Conservation (phyloP, 2,329 filamentous ascomycete species). For the Pseudocercospora ulei region DNA sequence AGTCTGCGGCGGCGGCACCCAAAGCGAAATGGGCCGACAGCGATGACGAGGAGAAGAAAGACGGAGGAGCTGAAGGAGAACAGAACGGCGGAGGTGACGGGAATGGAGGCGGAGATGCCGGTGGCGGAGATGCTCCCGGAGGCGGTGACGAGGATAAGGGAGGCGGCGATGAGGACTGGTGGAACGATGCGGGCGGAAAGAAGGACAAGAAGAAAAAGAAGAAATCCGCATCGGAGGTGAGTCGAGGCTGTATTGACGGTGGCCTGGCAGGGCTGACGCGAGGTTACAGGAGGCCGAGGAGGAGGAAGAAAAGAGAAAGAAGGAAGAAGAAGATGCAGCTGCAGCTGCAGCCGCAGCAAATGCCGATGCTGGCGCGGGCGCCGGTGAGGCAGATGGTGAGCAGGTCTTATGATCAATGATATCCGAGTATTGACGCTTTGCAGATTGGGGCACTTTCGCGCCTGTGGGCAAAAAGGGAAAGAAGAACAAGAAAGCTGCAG, state of each 20-base stretch:
- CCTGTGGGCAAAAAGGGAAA: conserved; percentile 34
- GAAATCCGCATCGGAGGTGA: conserved; percentile 27
- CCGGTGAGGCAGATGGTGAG: conserved; percentile 27
- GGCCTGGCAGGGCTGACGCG: background rate
- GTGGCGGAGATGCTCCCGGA: conserved; percentile 26
- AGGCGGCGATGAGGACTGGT: conserved; percentile 34
- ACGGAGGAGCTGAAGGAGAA: conserved; percentile 28
- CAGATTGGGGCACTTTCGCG: conserved; percentile 35
- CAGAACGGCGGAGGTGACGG: conserved; percentile 35
- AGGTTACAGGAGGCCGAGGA: conserved; percentile 31
- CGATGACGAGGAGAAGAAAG: conserved; percentile 42
- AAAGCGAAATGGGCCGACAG: conserved; percentile 39
- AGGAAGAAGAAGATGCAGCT: conserved; percentile 34
- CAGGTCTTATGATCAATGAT: background rate
- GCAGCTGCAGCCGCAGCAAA: conserved; percentile 31
- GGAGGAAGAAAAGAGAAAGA: conserved; percentile 36
- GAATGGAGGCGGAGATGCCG: conserved; percentile 29
- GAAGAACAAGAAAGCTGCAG: conserved; percentile 25
- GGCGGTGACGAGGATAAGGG: conserved; percentile 30
- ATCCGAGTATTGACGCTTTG: background rate
- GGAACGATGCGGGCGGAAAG: conserved; percentile 30
- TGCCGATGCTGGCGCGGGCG: conserved; percentile 27
- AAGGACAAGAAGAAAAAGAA: conserved; percentile 39
- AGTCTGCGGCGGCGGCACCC: conserved; percentile 34
- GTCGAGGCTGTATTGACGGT: background rate